Conservation (phyloP, 176 grass and related monocot genomes). For the Avena sativa region DNA sequence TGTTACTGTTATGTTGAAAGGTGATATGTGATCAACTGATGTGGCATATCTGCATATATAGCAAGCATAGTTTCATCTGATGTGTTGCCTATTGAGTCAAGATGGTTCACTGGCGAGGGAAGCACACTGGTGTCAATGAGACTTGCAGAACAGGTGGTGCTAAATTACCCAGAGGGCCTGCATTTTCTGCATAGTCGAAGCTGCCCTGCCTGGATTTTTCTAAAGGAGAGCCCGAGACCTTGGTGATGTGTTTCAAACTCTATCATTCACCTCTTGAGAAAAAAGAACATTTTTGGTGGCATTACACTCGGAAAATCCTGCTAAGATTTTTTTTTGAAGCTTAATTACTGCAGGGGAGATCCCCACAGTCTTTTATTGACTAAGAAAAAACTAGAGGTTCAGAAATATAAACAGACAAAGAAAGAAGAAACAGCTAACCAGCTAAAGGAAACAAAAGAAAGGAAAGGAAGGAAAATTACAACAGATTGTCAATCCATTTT, state of each 20-base stretch:
- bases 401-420: too few species aligned
- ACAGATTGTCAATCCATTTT: too few species aligned
- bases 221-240: background rate
- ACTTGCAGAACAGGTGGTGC: conserved; percentile 32
- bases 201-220: background rate
- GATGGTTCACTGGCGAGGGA: conserved; percentile 46
- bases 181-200: conserved; percentile 2
- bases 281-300: background rate
- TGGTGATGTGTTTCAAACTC: background rate
- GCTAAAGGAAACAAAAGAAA: too few species aligned
- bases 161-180: conserved; percentile 2
- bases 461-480: too few species aligned
- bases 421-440: too few species aligned
- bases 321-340: too few species aligned
- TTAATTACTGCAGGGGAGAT: too few species aligned
- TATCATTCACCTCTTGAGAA: background rate
- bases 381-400: too few species aligned
- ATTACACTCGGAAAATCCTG: background rate
- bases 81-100: conserved; percentile 51
- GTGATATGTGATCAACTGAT: conserved; percentile 43
- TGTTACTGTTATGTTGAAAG: background rate
- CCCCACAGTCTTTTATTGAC: too few species aligned
- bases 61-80: conserved; percentile 42
- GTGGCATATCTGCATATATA: conserved; percentile 2
- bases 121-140: conserved; percentile 37